Base-by-base conservation (phyloP, 2,329 filamentous ascomycete genomes). In the Keithomyces neogunnii region DNA sequence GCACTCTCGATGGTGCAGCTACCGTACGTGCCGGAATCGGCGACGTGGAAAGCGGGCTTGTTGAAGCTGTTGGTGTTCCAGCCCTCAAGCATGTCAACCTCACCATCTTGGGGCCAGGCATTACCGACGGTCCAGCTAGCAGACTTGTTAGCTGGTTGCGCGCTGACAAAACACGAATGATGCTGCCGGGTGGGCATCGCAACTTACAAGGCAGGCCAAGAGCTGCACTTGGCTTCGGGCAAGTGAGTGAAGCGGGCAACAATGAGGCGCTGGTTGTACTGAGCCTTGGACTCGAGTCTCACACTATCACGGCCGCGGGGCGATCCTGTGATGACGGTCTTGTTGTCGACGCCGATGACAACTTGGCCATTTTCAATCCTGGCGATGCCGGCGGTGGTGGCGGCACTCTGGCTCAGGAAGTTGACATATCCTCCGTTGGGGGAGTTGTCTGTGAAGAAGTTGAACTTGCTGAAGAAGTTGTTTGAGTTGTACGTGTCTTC, bases 181-280 rank as follows among this genome's bases (percentile, higher is more conserved):
- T 19, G 19, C 5, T 5, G 36, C 36, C 8, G 11, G 36, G 5
- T 19, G 19, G 1, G 28, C 61, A 39, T 11, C 3, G 5, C 36
- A n/a, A 39, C 70, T 67, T 70, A 80, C 75, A 85, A 75, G 69
- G 85, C 84, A 3, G 86, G 86, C 86, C 86, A 90, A 6, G 78
- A 74, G 48, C 87, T 86, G 59, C 86, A 89, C 43, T 74, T 70
- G 8, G 76, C 74, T 51, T 71, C 73, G 32, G 86, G 86, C 69
- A 90, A 82, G 60, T 89, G 85, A 11, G 70, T 73, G 56, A 89
- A 79, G 61, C 88, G 82, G 44, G 84, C 73, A 43, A 90, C 80
- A 60, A 89, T 77, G 31, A 89, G 78, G 30, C 84, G 86, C 52
- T 81, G 74, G 55, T 74, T 80, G 69, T 85, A 90, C 5, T 67